A percentile compares a stretch with the other conserved stretches of the same genome.
Evolutionary conservation across 768 basidiomycete species (phyloP).

Genomic region (Mycena rosella): DNA sequence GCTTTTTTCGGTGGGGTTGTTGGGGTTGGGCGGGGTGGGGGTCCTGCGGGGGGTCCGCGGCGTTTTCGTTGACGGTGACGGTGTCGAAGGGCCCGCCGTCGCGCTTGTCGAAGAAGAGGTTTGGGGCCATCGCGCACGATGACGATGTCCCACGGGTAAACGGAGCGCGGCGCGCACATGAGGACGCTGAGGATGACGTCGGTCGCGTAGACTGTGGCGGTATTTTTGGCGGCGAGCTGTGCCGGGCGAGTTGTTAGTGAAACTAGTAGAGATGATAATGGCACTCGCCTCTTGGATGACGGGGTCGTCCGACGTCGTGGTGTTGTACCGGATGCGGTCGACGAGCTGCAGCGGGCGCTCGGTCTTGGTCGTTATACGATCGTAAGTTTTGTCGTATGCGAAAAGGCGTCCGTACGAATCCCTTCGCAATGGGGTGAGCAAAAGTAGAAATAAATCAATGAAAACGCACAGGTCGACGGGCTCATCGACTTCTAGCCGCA

Average conservation of each 20-base stretch:
- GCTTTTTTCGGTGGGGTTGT: constrained; percentile 79
- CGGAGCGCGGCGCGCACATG: constrained; percentile 96
- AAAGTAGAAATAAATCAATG: background rate
- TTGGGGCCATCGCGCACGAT: constrained; percentile 93
- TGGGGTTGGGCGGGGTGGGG: constrained; percentile 82
- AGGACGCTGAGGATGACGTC: constrained; percentile 95
- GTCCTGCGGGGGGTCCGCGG: constrained; percentile 92
- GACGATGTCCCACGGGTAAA: constrained; percentile 99
- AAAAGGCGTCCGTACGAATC: constrained; percentile 91
- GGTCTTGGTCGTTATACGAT: constrained; percentile 94
- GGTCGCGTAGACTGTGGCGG: constrained; percentile 92
- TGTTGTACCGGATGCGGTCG: constrained; percentile 97
- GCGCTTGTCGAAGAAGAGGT: constrained; percentile 96
- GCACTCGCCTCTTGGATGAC: constrained; percentile 86
- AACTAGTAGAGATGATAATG: constrained; percentile 17
- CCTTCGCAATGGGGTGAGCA: constrained; percentile 54
- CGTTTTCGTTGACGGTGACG: constrained; percentile 99
- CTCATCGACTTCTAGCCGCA: constrained; percentile 94
- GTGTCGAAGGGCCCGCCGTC: constrained; percentile 98
- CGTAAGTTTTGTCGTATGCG: constrained; percentile 94
- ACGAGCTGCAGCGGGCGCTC: constrained; percentile 92
- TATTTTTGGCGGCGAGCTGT: constrained; percentile 83
- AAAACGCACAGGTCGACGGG: constrained; percentile 86
- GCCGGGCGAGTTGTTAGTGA: constrained; percentile 15
- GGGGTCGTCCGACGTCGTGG: constrained; percentile 97